Base-by-base conservation (phyloP, 2,329 filamentous ascomycete genomes). In the Paecilomyces variotii region DNA sequence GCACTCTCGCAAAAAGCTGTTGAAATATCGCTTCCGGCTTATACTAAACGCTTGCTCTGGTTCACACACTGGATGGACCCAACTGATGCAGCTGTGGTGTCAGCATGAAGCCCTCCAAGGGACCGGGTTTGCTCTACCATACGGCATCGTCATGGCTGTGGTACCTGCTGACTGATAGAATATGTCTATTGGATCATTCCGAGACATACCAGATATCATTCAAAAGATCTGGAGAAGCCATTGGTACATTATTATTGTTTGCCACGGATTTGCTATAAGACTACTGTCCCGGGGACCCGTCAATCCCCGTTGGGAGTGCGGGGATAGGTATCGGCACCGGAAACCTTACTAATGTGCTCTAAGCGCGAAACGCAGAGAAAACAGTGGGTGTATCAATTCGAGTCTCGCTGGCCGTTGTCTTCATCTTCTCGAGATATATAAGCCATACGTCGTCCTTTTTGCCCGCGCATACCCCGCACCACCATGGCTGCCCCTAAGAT, bases 401-500 rank as follows among this genome's bases (percentile, higher is more conserved):
- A n/a, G 12, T 45, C 39, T 45, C n/a, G n/a, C 19, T 19, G 14
- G 5, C 7, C 50, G 4, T 7, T 19, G 24, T 52, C 50, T 5
- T 25, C 19, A 9, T 19, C 11, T n/a, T 14, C 50, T 52, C 24
- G 50, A 11, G 4, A 26, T 28, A 28, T 28, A 52, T 26, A 52
- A 52, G 25, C 24, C 25, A 7, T 45, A 3, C 39, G n/a, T 24
- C 25, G 24, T 26, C 25, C 24, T 28, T 25, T 5, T 52, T 24
- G 24, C 10, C 24, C 50, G 12, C 14, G 5, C 50, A 28, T 52
- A 26, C 50, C 5, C n/a, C 25, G 25, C 53, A 19, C 3, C 49
- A 68, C 28, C 25, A 74, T 74, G 72, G 60, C 70, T 9, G 53
- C 67, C 7, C 72, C 72, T 24, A 83, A 83, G 64, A 84, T 89